These are phyloP conservation scores for Colletotrichum incanum DNA, from an alignment of 2,329 filamentous ascomycete genomes.

Conservation along the genomic window DNA sequence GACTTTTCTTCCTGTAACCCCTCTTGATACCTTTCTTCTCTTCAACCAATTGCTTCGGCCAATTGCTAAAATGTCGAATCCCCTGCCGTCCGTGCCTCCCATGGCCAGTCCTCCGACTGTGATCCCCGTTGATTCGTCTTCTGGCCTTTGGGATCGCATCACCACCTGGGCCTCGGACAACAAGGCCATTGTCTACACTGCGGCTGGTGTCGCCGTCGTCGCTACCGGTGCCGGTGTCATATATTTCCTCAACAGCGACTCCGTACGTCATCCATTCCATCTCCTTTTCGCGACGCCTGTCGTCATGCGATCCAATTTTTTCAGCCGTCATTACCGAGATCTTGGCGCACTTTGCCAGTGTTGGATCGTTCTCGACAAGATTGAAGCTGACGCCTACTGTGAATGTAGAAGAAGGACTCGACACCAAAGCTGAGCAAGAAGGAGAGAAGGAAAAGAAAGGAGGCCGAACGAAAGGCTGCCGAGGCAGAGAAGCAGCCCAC, in stretches of 20 bases:
- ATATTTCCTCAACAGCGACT: conserved; percentile 84
- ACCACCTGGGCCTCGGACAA: conserved; percentile 95
- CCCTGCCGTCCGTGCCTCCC: conserved; percentile 65
- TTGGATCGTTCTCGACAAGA: not conserved
- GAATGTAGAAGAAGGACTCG: conserved; percentile 55
- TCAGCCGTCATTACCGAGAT: conserved; percentile 26
- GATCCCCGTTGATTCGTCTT: conserved; percentile 69
- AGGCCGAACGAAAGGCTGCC: conserved; percentile 75
- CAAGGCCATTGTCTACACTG: conserved; percentile 95
- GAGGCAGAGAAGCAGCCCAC: conserved; percentile 57
- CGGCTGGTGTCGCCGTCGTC: conserved; percentile 93
- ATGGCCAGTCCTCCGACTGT: conserved; percentile 57
- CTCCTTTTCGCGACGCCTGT: conserved; percentile 17
- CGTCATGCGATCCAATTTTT: conserved; percentile 34
- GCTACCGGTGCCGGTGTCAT: conserved; percentile 92
- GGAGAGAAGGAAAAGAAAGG: conserved; percentile 90
- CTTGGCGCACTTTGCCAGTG: conserved; percentile 10
- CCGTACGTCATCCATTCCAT: conserved; percentile 60
- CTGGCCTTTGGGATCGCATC: conserved; percentile 90
- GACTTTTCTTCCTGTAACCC: conserved; percentile 17
- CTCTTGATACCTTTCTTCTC: conserved; percentile 44
- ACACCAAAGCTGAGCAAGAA: conserved; percentile 88
- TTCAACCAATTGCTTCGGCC: conserved; percentile 45
- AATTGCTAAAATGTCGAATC: conserved; percentile 58
- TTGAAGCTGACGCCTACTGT: conserved; percentile 39